phyloP scores from a whole-genome alignment of 495 filamentous ascomycete species.

The Endocarpon pusillum region DNA sequence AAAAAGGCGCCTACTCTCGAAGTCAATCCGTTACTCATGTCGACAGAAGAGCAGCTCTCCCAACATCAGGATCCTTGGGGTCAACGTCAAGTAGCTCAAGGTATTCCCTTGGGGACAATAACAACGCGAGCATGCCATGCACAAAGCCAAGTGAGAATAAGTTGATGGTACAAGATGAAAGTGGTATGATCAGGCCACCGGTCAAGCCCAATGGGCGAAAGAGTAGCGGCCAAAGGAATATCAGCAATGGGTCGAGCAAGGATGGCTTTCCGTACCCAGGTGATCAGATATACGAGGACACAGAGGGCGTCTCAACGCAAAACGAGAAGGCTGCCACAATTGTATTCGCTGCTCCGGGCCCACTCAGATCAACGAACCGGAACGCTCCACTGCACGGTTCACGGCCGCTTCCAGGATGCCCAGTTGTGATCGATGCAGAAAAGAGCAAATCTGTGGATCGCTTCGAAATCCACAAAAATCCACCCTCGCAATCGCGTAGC shows the following conservation, averaged over 20 bases:
- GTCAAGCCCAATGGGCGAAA: background rate
- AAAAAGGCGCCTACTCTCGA: slow-evolving; percentile 38
- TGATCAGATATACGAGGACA: slow-evolving; percentile 84
- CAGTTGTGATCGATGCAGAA: slow-evolving; percentile 26
- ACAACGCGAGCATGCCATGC: too few relatives aligned
- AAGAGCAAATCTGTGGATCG: slow-evolving; percentile 34
- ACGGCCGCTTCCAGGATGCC: slow-evolving; percentile 24
- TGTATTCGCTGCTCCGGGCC: slow-evolving; percentile 34
- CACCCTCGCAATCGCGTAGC: slow-evolving; percentile 57
- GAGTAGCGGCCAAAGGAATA: slow-evolving; percentile 14
- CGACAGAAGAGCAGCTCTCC: slow-evolving; percentile 5
- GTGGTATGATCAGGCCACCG: background rate
- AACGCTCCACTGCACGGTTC: slow-evolving; percentile 40
- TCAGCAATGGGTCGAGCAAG: slow-evolving; percentile 23
- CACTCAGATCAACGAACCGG: slow-evolving; percentile 32
- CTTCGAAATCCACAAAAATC: slow-evolving; percentile 62
- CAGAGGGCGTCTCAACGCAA: slow-evolving; percentile 27
- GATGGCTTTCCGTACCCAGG: slow-evolving; percentile 38
- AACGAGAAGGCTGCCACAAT: slow-evolving; percentile 19
- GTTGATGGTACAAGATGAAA: background rate
- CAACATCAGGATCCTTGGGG: slow-evolving; percentile 2
- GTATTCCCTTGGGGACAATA: slow-evolving; percentile 18
- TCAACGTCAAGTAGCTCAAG: background rate
- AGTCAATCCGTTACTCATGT: slow-evolving; percentile 32
- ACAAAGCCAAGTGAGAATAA: too few relatives aligned